Evolutionary conservation across 2,329 filamentous ascomycete species (phyloP).

Genomic region (Talaromyces rugulosus): DNA sequence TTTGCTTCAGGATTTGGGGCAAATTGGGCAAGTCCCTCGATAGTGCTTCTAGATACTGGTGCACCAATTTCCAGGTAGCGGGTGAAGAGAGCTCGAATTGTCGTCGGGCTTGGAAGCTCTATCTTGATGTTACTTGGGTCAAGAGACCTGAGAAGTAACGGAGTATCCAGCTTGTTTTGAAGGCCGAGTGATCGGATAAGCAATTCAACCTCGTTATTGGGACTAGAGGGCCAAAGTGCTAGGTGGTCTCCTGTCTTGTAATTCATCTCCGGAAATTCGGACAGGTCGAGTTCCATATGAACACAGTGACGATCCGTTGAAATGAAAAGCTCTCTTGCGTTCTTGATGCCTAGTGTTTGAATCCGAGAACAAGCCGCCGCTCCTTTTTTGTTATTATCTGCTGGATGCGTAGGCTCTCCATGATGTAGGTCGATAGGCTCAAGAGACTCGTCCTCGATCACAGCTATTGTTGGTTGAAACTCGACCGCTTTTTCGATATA

Average conservation of each 20-base stretch:
- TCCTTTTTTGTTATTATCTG: neutral
- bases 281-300: neutral
- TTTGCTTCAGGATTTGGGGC: conserved; percentile 74
- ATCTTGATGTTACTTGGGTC: neutral
- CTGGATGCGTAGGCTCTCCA: neutral
- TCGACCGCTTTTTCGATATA: neutral
- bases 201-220: neutral
- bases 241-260: conserved; percentile 5
- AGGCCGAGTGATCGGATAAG: neutral
- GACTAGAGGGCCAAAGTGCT: neutral
- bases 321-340: neutral
- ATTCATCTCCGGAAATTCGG: neutral
- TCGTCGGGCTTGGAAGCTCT: conserved; percentile 75
- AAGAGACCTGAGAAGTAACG: neutral
- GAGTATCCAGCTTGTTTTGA: neutral
- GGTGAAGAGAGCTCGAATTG: conserved; percentile 76
- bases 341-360: neutral
- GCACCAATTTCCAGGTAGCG: conserved; percentile 93
- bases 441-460: neutral
- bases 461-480: neutral
- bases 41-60: conserved; percentile 85
- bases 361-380: neutral
- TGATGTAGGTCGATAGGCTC: neutral
- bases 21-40: conserved; percentile 76
- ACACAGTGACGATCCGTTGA: neutral